Percentiles rank a stretch among this genome's conserved stretches.
These are phyloP conservation scores for Phellopilus nigrolimitatus DNA, from an alignment of 1,284 basidiomycete species.

Conservation along the genomic window DNA sequence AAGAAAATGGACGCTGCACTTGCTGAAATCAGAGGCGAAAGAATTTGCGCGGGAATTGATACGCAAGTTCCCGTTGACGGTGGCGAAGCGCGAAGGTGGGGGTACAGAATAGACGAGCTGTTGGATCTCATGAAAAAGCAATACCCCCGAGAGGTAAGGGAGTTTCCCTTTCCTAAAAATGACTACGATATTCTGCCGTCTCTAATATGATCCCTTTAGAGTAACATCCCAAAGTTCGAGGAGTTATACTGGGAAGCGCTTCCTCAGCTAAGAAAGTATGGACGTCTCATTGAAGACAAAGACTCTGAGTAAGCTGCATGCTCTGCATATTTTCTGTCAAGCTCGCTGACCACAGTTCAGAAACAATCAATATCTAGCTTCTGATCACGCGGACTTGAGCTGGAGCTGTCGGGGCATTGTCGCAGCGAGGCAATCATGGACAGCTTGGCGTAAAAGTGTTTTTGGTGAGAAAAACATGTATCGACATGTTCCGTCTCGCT, in stretches of 20 bases:
- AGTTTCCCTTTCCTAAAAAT: constrained; percentile 15
- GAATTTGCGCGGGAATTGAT: constrained; percentile 60
- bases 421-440: constrained; percentile 61
- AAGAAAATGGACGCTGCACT: constrained; percentile 69
- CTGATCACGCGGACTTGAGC: constrained; percentile 67
- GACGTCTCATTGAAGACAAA: constrained; percentile 70
- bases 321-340: background rate
- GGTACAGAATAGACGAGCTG: constrained; percentile 54
- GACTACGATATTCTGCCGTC: no score
- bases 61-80: constrained; percentile 37
- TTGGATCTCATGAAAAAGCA: constrained; percentile 52
- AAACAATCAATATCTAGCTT: constrained; percentile 73
- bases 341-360: background rate
- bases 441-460: constrained; percentile 64
- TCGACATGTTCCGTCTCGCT: no score
- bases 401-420: constrained; percentile 69
- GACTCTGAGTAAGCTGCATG: constrained; percentile 59
- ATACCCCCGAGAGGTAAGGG: constrained; percentile 11
- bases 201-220: no score
- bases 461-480: no score
- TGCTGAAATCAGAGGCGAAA: constrained; percentile 62
- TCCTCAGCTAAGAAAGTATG: constrained; percentile 76
- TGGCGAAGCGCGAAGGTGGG: constrained; percentile 72
- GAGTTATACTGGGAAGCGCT: constrained; percentile 79
- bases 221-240: no score